These are phyloP conservation scores for Penicillium malachiteum DNA, from an alignment of 495 filamentous ascomycete species.

Conservation along the genomic window DNA sequence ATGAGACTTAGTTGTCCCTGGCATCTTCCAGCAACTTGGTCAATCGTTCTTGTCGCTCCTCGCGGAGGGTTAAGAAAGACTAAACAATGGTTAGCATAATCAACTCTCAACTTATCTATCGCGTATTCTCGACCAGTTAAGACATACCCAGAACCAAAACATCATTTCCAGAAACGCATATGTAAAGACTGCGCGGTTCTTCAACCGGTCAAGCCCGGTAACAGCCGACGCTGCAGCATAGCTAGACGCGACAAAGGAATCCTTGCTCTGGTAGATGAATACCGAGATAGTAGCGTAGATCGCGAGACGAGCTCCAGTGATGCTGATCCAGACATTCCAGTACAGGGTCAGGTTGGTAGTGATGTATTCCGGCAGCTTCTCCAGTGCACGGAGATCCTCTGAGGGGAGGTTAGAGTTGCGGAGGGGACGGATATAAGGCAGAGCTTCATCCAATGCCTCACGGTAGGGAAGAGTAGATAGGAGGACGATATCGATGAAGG, in stretches of 20 bases:
- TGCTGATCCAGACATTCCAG: conserved; percentile 74
- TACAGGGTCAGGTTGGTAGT: conserved; percentile 40
- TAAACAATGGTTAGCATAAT: conserved; percentile 48
- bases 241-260: conserved; percentile 33
- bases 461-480: conserved; percentile 52
- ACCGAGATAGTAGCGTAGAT: conserved; percentile 65
- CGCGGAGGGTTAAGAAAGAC: conserved; percentile 42
- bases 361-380: conserved; percentile 40
- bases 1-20: conserved; percentile 15
- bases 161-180: conserved; percentile 83
- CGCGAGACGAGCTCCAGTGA: conserved; percentile 64
- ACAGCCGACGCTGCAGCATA: conserved; percentile 24
- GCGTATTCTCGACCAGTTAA: not conserved
- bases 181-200: conserved; percentile 78
- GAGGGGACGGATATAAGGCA: conserved; percentile 28
- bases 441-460: conserved; percentile 37
- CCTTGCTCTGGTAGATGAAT: conserved; percentile 65
- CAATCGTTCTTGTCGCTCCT: conserved; percentile 44
- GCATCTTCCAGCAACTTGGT: conserved; percentile 37
- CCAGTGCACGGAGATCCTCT: conserved; percentile 30
- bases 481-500: conserved; percentile 71
- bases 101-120: too few species aligned
- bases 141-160: conserved; percentile 82
- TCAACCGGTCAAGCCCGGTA: conserved; percentile 56
- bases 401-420: conserved; percentile 27